Evolutionary conservation across 2,329 filamentous ascomycete species (phyloP), one percentile per base, ranked within the genome.

Genomic region (Trichophyton schoenleinii): DNA sequence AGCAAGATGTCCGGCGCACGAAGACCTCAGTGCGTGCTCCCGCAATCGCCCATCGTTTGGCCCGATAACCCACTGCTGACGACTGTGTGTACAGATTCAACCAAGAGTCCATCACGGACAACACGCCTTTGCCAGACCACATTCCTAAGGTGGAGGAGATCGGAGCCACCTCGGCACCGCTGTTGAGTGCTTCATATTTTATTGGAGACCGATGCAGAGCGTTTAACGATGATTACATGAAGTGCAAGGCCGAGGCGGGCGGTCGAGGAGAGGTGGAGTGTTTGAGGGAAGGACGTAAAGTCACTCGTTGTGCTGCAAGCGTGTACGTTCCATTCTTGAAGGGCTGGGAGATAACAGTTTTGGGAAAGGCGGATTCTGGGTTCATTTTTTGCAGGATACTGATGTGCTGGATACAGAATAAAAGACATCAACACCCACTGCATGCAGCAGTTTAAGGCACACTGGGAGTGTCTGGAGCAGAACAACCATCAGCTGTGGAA

Each of bases 191-290:
- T 36, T 86, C 90, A 59, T 99, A 89, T 83, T 99, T 97, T 77
- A 99, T 99, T 73, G 94, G 94, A 66, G 91, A 91, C 67, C 87
- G 92, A 72, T 99, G 94, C 86, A 87, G 84, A 74, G 81, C 88
- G 62, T 99, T 91, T 82, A 97, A 97, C 78, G 94, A 99, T 81
- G 94, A 99, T 79, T 99, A 88, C 79, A 99, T 99, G 92, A 89
- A 95, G 80, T 99, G 94, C 87, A 99, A 99, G 87, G 89, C 84
- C 68, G 91, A 96, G 78, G 86, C 90, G 70, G 87, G 89, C 65
- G 94, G 94, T 70, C 85, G 84, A 76, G 94, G 91, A 74, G 94
- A 99, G 81, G 77, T 95, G 66, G 89, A 96, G 68, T 99, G 94
- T 78, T 79, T 99, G 83, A 92, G 89, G 81, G 94, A 99, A 80